Evolutionary conservation across 345 rosid genomes (phyloP).

Genomic region (Pelargonium nanum): DNA sequence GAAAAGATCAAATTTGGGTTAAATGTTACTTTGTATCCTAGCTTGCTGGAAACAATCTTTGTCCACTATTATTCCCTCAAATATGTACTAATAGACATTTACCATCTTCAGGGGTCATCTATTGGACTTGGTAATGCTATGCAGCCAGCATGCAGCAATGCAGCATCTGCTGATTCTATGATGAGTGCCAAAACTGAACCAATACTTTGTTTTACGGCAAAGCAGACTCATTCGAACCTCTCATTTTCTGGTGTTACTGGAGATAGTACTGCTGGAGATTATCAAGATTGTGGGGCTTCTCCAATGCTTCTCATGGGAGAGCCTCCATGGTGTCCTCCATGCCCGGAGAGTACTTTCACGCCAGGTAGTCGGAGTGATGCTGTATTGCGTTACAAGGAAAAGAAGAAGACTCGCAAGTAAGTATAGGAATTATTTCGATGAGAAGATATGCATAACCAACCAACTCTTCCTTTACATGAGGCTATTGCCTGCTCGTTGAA

Average conservation of each 20-base stretch:
- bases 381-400: constrained; percentile 90
- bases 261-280: constrained; percentile 68
- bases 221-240: constrained; percentile 54
- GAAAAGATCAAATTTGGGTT: no score
- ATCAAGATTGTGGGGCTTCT: constrained; percentile 89
- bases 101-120: constrained; percentile 38
- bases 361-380: constrained; percentile 64
- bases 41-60: neutral
- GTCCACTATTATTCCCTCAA: neutral
- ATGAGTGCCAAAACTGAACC: constrained; percentile 92
- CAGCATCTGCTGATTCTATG: constrained; percentile 78
- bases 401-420: constrained; percentile 92
- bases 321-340: constrained; percentile 77
- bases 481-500: no score
- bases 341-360: constrained; percentile 46
- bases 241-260: constrained; percentile 90
- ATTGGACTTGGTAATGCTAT: constrained; percentile 35
- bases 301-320: constrained; percentile 70
- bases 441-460: neutral
- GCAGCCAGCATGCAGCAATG: constrained; percentile 61
- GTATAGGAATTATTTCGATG: constrained; percentile 11
- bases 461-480: neutral
- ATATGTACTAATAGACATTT: neutral
- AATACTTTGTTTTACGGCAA: constrained; percentile 41
- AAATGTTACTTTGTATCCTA: neutral